These are phyloP conservation scores for Aspergillus cristatus DNA, from an alignment of 495 filamentous ascomycete genomes.

Conservation along the genomic window DNA sequence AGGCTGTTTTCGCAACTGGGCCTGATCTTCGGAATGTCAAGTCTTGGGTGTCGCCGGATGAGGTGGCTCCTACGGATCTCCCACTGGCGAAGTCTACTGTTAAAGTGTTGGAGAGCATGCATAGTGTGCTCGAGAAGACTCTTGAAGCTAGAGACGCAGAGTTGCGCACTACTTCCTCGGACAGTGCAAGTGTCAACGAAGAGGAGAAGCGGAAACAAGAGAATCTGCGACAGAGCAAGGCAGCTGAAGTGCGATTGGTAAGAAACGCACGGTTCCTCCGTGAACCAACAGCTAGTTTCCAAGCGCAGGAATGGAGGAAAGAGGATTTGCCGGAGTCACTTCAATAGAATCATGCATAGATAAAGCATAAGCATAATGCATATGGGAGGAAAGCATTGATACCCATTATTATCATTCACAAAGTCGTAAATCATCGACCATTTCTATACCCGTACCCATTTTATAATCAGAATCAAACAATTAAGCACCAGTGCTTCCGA, in stretches of 20 bases:
- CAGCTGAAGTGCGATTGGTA: conserved; percentile 71
- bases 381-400: not conserved
- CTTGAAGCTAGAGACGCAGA: conserved; percentile 55
- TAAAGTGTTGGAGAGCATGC: conserved; percentile 91
- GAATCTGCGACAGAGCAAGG: conserved; percentile 60
- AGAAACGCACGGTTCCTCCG: conserved; percentile 58
- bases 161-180: conserved; percentile 19
- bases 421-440: no score
- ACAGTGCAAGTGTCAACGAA: conserved; percentile 18
- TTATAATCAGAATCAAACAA: not conserved
- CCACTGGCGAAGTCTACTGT: conserved; percentile 75
- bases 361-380: not conserved
- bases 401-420: no score
- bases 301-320: conserved; percentile 27
- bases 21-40: conserved; percentile 33
- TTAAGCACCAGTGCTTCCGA: conserved; percentile 74
- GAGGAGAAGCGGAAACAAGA: conserved; percentile 50
- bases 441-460: no score
- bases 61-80: conserved; percentile 56
- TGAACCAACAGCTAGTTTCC: conserved; percentile 42
- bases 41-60: conserved; percentile 63
- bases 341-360: conserved; percentile 8
- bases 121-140: conserved; percentile 71
- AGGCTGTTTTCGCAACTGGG: conserved; percentile 50
- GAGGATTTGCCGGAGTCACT: conserved; percentile 22